These are phyloP conservation scores for Stagonosporopsis rhizophila DNA, from an alignment of 2,329 filamentous ascomycete species.

Conservation along the genomic window DNA sequence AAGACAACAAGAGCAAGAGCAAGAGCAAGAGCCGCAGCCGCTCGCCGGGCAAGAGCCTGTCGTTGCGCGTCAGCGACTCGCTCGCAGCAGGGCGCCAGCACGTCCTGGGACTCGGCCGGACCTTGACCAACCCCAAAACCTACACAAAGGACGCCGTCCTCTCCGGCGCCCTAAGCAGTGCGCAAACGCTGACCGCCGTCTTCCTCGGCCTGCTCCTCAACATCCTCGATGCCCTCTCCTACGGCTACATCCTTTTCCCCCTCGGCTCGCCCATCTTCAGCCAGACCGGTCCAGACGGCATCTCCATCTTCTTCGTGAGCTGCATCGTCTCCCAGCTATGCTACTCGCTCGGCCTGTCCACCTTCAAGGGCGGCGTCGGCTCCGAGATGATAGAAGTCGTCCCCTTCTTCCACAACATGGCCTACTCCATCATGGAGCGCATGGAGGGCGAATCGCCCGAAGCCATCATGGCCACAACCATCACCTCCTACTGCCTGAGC, in stretches of 20 bases:
- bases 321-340: slow-evolving; percentile 92
- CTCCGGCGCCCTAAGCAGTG: slow-evolving; percentile 68
- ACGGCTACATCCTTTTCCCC: slow-evolving; percentile 89
- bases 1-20: slow-evolving; percentile 17
- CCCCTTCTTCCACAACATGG: slow-evolving; percentile 99
- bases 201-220: slow-evolving; percentile 89
- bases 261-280: slow-evolving; percentile 86
- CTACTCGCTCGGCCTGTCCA: slow-evolving; percentile 83
- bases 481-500: slow-evolving; percentile 87
- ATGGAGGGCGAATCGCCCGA: slow-evolving; percentile 83
- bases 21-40: slow-evolving; percentile 31
- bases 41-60: slow-evolving; percentile 23
- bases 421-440: slow-evolving; percentile 78
- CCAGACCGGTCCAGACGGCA: slow-evolving; percentile 86
- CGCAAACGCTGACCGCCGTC: slow-evolving; percentile 80
- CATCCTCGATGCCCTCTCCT: slow-evolving; percentile 91
- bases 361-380: slow-evolving; percentile 89
- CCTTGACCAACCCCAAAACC: slow-evolving; percentile 66
- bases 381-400: slow-evolving; percentile 99
- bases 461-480: slow-evolving; percentile 91
- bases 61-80: slow-evolving; percentile 27
- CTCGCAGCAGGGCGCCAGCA: slow-evolving; percentile 32
- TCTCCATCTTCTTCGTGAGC: slow-evolving; percentile 98
- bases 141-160: slow-evolving; percentile 76
- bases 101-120: slow-evolving; percentile 32